Conservation (phyloP, 768 basidiomycete species). For the Naematelia encephala region DNA sequence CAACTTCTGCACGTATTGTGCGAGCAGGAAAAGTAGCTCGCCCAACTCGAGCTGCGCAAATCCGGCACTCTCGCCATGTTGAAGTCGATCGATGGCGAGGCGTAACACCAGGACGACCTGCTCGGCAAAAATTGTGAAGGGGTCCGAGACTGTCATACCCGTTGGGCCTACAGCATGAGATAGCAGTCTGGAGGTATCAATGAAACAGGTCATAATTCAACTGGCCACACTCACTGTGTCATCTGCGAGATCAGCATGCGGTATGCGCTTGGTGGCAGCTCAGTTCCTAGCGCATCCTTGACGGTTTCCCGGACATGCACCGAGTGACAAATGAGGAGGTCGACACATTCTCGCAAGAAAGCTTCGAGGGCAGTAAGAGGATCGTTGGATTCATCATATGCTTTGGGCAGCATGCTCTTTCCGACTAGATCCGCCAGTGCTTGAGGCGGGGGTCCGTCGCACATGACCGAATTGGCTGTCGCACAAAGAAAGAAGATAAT, state of each 20-base stretch:
- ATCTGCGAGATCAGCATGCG: slow-evolving; percentile 66
- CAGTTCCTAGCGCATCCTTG: slow-evolving; percentile 73
- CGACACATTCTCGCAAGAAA: slow-evolving; percentile 56
- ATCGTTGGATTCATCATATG: slow-evolving; percentile 26
- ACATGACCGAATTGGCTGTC: slow-evolving; percentile 62
- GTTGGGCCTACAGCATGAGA: slow-evolving; percentile 21
- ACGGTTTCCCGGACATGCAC: slow-evolving; percentile 71
- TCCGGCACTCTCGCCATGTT: slow-evolving; percentile 60
- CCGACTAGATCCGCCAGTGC: slow-evolving; percentile 28
- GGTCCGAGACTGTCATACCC: slow-evolving; percentile 21
- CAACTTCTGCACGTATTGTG: slow-evolving; percentile 63
- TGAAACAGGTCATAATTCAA: slow-evolving; percentile 10
- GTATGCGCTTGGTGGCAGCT: slow-evolving; percentile 70
- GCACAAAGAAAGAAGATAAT: slow-evolving; percentile 72
- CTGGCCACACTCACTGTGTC: slow-evolving; percentile 61
- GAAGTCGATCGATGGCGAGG: slow-evolving; percentile 69
- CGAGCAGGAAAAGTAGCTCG: slow-evolving; percentile 56
- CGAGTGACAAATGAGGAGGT: slow-evolving; percentile 63
- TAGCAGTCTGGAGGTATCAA: slow-evolving; percentile 25
- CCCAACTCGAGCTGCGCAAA: slow-evolving; percentile 56
- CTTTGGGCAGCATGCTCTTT: slow-evolving; percentile 24
- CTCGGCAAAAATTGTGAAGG: slow-evolving; percentile 35
- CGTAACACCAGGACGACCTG: slow-evolving; percentile 74
- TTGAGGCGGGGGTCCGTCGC: slow-evolving; percentile 57
- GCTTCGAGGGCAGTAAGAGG: slow-evolving; percentile 15